Evolutionary conservation across 2,329 filamentous ascomycete species (phyloP).

Genomic region (Aspergillus hiratsukae): DNA sequence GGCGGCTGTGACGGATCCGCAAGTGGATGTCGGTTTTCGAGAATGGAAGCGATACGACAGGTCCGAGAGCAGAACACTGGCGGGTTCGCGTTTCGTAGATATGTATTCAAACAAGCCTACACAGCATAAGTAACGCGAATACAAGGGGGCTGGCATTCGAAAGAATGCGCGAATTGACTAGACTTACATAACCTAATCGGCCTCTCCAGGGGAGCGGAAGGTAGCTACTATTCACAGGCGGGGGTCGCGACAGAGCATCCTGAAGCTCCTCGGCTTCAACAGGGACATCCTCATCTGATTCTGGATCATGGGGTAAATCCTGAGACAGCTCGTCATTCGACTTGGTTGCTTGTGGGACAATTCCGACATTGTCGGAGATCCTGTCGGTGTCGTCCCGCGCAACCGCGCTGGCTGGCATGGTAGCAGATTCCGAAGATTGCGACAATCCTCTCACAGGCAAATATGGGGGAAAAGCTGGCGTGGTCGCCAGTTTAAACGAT

Average conservation of each 20-base stretch:
- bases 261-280: slow-evolving; percentile 55
- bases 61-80: slow-evolving; percentile 88
- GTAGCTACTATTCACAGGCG: slow-evolving; percentile 75
- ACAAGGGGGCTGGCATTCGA: not conserved
- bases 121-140: slow-evolving; percentile 2
- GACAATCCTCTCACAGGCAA: slow-evolving; percentile 3
- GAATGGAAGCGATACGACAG: slow-evolving; percentile 82
- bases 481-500: slow-evolving; percentile 9
- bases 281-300: slow-evolving; percentile 50
- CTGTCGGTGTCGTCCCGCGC: not conserved
- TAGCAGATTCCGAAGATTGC: slow-evolving; percentile 1
- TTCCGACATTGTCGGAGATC: not conserved
- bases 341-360: not conserved
- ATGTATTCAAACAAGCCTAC: slow-evolving; percentile 86
- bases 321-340: slow-evolving; percentile 17
- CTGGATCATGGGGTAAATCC: slow-evolving; percentile 42
- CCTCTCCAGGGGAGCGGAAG: slow-evolving; percentile 89
- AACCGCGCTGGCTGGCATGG: not conserved
- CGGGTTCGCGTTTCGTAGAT: slow-evolving; percentile 73
- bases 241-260: slow-evolving; percentile 58
- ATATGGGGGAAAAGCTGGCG: not conserved
- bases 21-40: slow-evolving; percentile 82
- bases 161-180: not conserved
- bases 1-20: slow-evolving; percentile 69
- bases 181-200: slow-evolving; percentile 75